Evolutionary conservation across 495 filamentous ascomycete species (phyloP).

Genomic region (Penicillium roqueforti): DNA sequence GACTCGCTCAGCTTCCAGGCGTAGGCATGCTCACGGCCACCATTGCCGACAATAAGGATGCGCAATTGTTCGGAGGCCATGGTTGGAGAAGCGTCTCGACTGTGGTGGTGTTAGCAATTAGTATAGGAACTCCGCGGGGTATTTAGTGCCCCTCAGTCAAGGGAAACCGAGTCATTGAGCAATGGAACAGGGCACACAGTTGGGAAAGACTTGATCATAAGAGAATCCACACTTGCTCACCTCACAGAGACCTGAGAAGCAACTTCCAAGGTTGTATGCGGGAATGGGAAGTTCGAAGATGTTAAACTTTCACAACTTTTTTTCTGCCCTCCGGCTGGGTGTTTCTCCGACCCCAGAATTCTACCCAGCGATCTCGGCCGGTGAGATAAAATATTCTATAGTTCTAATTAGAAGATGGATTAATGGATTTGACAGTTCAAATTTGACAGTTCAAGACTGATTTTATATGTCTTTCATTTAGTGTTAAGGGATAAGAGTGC

Average conservation of each 20-base stretch:
- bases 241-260: conserved; percentile 33
- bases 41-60: conserved; percentile 86
- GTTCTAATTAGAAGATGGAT: too few species aligned
- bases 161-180: conserved; percentile 1
- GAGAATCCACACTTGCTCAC: conserved; percentile 19
- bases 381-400: too few species aligned
- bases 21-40: conserved; percentile 89
- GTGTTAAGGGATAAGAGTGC: too few species aligned
- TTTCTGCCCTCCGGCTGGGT: conserved; percentile 24
- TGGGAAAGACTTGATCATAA: neutral
- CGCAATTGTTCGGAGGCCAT: conserved; percentile 48
- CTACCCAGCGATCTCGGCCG: neutral
- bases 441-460: too few species aligned
- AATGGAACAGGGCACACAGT: neutral
- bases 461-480: too few species aligned
- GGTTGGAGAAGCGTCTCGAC: conserved; percentile 33
- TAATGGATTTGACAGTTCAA: too few species aligned
- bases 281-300: conserved; percentile 7
- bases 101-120: conserved; percentile 15
- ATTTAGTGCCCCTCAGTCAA: conserved; percentile 22
- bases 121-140: conserved; percentile 25
- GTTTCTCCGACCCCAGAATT: conserved; percentile 25
- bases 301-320: conserved; percentile 21
- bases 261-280: conserved; percentile 16
- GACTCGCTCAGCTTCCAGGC: conserved; percentile 93